Percentiles rank a stretch among this genome's conserved stretches.
Evolutionary conservation across 2,329 filamentous ascomycete genomes (phyloP).

Genomic region (Scedosporium aurantiacum): DNA sequence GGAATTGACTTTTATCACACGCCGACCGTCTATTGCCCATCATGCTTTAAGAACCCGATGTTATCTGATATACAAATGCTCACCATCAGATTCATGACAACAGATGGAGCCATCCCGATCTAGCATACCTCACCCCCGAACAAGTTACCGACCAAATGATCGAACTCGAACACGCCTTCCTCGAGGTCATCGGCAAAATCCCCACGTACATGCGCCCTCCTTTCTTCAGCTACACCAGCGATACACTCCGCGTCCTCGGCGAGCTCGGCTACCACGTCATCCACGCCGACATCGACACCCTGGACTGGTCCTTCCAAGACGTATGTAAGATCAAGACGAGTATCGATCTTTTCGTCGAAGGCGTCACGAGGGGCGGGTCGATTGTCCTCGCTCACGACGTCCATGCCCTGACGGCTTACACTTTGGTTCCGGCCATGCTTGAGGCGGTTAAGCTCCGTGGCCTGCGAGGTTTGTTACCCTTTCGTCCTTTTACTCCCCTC

Average conservation of each 20-base stretch:
- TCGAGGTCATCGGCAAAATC: constrained; percentile 29
- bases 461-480: constrained; percentile 1
- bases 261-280: constrained; percentile 43
- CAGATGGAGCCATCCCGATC: constrained; percentile 32
- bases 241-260: constrained; percentile 21
- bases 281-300: constrained; percentile 49
- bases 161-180: constrained; percentile 32
- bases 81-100: no score
- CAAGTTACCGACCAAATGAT: constrained; percentile 27
- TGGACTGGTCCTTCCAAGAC: constrained; percentile 44
- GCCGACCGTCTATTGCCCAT: constrained; percentile 9
- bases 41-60: not conserved
- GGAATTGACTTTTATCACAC: constrained; percentile 1
- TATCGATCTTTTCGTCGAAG: constrained; percentile 23
- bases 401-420: constrained; percentile 32
- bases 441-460: constrained; percentile 7
- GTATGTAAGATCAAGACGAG: constrained; percentile 36
- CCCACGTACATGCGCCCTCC: constrained; percentile 34
- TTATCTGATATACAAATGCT: not conserved
- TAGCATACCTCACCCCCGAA: constrained; percentile 23
- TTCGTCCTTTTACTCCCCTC: not conserved
- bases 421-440: constrained; percentile 19
- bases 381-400: constrained; percentile 44
- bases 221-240: constrained; percentile 29
- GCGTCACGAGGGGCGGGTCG: constrained; percentile 22